Percentiles rank a stretch among this genome's conserved stretches.
Conservation (phyloP, 805 yeast species). For the Zygotorulaspora sp. region DNA sequence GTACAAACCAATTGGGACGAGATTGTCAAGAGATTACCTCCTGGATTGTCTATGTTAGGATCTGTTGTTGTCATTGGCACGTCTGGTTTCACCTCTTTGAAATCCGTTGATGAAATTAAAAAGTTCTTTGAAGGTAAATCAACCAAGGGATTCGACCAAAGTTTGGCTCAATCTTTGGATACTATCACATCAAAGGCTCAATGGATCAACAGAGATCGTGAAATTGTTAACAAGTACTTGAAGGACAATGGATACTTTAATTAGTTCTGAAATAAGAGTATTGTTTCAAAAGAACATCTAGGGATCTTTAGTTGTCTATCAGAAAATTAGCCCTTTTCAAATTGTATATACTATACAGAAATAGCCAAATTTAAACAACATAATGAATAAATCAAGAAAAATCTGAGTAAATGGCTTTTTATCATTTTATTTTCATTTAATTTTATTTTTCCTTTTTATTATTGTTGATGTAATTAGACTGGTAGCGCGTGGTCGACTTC, state of each 20-base stretch:
- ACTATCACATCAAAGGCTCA: slow-evolving; percentile 50
- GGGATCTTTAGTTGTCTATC: no score
- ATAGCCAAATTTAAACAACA: no score
- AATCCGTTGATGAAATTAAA: slow-evolving; percentile 48
- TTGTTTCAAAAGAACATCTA: neutral
- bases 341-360: no score
- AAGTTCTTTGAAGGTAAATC: slow-evolving; percentile 49
- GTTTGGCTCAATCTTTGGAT: slow-evolving; percentile 62
- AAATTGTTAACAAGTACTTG: slow-evolving; percentile 48
- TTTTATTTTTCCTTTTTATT: no score
- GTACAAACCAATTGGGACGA: slow-evolving; percentile 66
- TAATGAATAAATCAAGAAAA: no score
- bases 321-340: no score
- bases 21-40: slow-evolving; percentile 64
- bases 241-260: slow-evolving; percentile 34
- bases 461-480: no score
- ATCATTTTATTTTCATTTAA: no score
- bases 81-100: slow-evolving; percentile 54
- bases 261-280: neutral
- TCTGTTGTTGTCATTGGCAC: slow-evolving; percentile 62
- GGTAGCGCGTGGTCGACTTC: no score
- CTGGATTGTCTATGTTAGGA: slow-evolving; percentile 75
- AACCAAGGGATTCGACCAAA: slow-evolving; percentile 61
- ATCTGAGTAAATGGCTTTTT: no score
- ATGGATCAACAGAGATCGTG: slow-evolving; percentile 57